Percentiles rank a stretch among this genome's conserved stretches.
Evolutionary conservation across 805 yeast genomes (phyloP).

Genomic region (Candida easanensis): DNA sequence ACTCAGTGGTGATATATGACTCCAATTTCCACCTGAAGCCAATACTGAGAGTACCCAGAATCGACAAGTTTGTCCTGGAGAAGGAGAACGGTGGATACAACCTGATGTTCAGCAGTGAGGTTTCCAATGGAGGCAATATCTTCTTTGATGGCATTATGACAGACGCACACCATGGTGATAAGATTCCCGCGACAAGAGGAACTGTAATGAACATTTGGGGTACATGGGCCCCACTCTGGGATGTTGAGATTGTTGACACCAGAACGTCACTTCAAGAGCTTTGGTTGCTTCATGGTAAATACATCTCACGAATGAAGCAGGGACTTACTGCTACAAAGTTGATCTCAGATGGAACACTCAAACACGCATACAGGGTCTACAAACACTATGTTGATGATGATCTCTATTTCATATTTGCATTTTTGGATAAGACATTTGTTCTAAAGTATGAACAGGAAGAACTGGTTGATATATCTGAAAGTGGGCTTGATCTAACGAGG

Average conservation of each 20-base stretch:
- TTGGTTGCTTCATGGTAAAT: slow-evolving; percentile 30
- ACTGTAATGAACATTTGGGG: slow-evolving; percentile 30
- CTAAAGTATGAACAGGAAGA: slow-evolving; percentile 31
- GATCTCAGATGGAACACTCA: slow-evolving; percentile 17
- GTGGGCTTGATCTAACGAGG: slow-evolving; percentile 16
- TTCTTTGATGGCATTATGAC: slow-evolving; percentile 28
- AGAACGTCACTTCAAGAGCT: slow-evolving; percentile 34
- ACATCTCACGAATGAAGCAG: slow-evolving; percentile 16
- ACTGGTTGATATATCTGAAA: slow-evolving; percentile 27
- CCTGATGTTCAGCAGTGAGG: slow-evolving; percentile 38
- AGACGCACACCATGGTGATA: slow-evolving; percentile 13
- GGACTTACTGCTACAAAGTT: slow-evolving; percentile 21
- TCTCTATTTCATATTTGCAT: slow-evolving; percentile 33
- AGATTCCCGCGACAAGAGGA: slow-evolving; percentile 3
- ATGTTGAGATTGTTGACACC: slow-evolving; percentile 33
- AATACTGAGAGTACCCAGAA: slow-evolving; percentile 36
- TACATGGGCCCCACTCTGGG: slow-evolving; percentile 49
- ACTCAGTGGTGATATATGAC: slow-evolving; percentile 23
- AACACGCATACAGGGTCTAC: slow-evolving; percentile 18
- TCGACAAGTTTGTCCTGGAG: slow-evolving; percentile 26
- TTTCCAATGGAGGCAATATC: slow-evolving; percentile 38
- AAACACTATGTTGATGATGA: slow-evolving; percentile 18
- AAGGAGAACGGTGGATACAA: slow-evolving; percentile 14
- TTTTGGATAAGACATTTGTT: slow-evolving; percentile 37
- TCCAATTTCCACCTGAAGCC: slow-evolving; percentile 28